Base-by-base conservation (phyloP, 2,329 filamentous ascomycete species). In the Aureobasidium pullulans region DNA sequence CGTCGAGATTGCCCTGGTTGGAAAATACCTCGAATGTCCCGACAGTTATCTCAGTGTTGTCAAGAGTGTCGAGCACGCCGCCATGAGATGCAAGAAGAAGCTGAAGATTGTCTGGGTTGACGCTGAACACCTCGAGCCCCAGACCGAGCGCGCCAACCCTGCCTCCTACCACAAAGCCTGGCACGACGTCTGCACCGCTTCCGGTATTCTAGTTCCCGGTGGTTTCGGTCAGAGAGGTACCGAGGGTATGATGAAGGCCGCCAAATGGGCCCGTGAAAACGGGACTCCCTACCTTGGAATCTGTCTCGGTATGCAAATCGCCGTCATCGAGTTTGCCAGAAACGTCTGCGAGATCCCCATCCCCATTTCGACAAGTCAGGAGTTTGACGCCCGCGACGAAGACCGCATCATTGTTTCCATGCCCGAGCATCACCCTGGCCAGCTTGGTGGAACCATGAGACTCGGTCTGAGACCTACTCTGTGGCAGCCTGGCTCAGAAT, bases 291-390 rank as follows among this genome's bases (percentile, higher is more conserved):
- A 88, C 75, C 81, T 97, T 0, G 94, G 94, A 61, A 88, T 97
- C 63, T 96, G 93, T 71, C 79, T 96, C 23, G 91, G 91, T 60
- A 90, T 96, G 86, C 94, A 97, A 72, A 82, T 96, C 48, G 91
- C 93, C 19, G 90, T 96, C 48, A 88, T 96, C 65, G 92, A 97
- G 73, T 90, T 85, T 66, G 90, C 91, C 1, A 85, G 91, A 43
- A 85, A 90, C 64, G 77, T 93, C 1, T 88, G 85, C 73, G 83
- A 82, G 31, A 79, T 91, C 63, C 66, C 66, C 10, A 67, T 76
- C 36, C 72, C 75, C 3, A 74, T 77, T 44, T 83, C 83, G 1
- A 79, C 77, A 4, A 82, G 79, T 6, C 78, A 77, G 58, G 84
- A 86, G 65, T 79, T 86, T 64, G 73, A 82, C 71, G 79, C 28